Evolutionary conservation across 345 rosid genomes (phyloP), one percentile per base, ranked within the genome.

Genomic region (Balakata baccata): DNA sequence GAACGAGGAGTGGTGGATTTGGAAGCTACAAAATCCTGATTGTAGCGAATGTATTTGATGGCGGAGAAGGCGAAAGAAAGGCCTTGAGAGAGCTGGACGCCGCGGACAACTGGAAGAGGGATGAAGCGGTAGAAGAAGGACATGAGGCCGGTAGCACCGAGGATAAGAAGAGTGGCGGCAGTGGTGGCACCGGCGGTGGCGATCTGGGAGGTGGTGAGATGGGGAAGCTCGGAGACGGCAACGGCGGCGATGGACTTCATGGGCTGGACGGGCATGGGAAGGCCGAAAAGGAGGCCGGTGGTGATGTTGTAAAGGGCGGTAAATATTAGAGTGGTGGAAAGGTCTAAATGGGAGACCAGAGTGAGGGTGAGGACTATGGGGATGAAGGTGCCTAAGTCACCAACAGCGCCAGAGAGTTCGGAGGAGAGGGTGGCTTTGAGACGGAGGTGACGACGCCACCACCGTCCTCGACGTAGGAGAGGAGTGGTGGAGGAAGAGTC

Each of bases 51-150:
- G 80, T 93, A 93, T 72, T 90, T 93, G 72, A 93, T 88, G 41
- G 96, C 94, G 23, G 97, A 79, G 88, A 93, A 93, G 71, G 98
- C 93, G 64, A 93, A 93, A 60, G 88, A 78, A 66, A 93, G 94
- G 9, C 98, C 98, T 67, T 93, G 98, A 65, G 96, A 93, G 75
- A 93, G 93, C 94, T 93, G 98, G 66, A 93, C 92, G 23, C 98
- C 97, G 16, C 98, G 92, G 34, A 93, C 98, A 34, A 93, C 98
- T 1, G 98, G 96, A 63, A 89, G 89, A 51, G 97, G 97, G 60
- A 92, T 83, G 77, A 83, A 72, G 9, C 86, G 86, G 82, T 92
- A 92, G 70, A 90, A 61, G 75, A 72, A 72, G 18, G 67, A 72
- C 75, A 72, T 72, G 46, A 72, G 75, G 6, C 69, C 76, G 38